Evolutionary conservation across 768 basidiomycete genomes (phyloP), one percentile per base, ranked within the genome.

Genomic region (Xerocomellus chrysenteron): DNA sequence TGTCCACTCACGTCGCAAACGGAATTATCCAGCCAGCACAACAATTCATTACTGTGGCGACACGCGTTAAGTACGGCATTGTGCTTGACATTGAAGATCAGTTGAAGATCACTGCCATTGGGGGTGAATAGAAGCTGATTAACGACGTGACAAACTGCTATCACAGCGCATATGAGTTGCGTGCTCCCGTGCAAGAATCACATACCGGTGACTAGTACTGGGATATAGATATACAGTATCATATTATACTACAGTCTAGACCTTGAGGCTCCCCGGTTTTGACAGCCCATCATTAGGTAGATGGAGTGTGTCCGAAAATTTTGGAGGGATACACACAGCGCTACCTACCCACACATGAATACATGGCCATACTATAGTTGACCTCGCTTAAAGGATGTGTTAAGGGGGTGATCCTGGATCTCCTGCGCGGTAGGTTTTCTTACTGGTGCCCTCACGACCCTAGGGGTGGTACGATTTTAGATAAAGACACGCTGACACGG

Each of bases 61-160:
- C 65, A 57, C 55, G 57, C 64, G 57, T 45, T 5, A 49, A 37
- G 45, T 62, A 62, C 59, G 59, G 59, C 65, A 62, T 50, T 13
- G 43, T 11, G 26, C 41, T 50, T 44, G 54, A 57, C 41, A 46
- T 35, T 55, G 65, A 67, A 68, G 59, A 67, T 68, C 67, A 59
- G 57, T 68, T 59, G 67, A 65, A 65, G 67, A 68, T 68, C 68
- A 58, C 60, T 69, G 40, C 63, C 51, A 47, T 60, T 47, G 67
- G 51, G 54, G 54, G 66, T 41, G 55, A 63, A 63, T 52, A 52
- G 65, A 69, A 67, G 63, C n/a, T 42, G 55, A 69, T 68, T 59
- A 53, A 62, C 67, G 55, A 55, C 43, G 47, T 35, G 43, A 35
- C 28, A 57, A 33, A 55, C 49, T 54, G 39, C 36, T 49, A 52